Conservation (phyloP, 2,329 filamentous ascomycete species). For the Aspergillus neoniger region DNA sequence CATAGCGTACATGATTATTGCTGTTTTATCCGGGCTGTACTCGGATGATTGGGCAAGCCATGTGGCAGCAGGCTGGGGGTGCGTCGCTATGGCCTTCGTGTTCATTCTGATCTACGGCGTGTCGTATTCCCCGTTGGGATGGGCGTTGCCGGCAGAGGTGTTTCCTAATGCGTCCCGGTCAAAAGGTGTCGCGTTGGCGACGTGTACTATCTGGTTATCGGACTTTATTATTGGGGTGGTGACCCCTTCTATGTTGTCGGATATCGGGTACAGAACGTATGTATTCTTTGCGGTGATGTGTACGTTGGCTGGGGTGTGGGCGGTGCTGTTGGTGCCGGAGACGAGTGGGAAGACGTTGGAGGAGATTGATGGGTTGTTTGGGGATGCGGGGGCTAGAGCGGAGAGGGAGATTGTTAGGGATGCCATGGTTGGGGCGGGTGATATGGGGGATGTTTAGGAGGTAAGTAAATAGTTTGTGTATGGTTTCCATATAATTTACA, state of each 20-base stretch:
- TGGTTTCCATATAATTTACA: too few relatives aligned
- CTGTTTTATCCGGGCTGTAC: not conserved
- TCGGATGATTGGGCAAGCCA: not conserved
- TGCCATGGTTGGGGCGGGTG: not conserved
- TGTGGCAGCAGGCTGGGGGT: not conserved
- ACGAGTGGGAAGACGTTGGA: constrained; percentile 34
- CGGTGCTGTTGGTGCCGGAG: constrained; percentile 32
- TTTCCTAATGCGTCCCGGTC: constrained; percentile 65
- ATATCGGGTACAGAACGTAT: constrained; percentile 24
- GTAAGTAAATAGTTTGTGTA: not conserved
- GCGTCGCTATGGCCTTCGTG: constrained; percentile 46
- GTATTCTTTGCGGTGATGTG: constrained; percentile 23
- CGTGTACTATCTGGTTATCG: constrained; percentile 70
- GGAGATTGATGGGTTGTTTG: constrained; percentile 32
- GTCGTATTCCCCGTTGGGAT: constrained; percentile 44
- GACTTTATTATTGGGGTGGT: constrained; percentile 69
- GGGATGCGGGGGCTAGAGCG: not conserved
- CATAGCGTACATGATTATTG: not conserved
- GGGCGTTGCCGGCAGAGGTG: constrained; percentile 56
- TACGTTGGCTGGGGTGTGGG: constrained; percentile 20
- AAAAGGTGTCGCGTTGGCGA: constrained; percentile 66
- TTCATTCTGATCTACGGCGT: constrained; percentile 70
- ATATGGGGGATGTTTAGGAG: not conserved
- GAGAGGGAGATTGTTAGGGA: constrained; percentile 3
- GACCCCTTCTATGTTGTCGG: constrained; percentile 61